Evolutionary conservation across 2,329 filamentous ascomycete genomes (phyloP).

Genomic region (Didymella arachidicola): DNA sequence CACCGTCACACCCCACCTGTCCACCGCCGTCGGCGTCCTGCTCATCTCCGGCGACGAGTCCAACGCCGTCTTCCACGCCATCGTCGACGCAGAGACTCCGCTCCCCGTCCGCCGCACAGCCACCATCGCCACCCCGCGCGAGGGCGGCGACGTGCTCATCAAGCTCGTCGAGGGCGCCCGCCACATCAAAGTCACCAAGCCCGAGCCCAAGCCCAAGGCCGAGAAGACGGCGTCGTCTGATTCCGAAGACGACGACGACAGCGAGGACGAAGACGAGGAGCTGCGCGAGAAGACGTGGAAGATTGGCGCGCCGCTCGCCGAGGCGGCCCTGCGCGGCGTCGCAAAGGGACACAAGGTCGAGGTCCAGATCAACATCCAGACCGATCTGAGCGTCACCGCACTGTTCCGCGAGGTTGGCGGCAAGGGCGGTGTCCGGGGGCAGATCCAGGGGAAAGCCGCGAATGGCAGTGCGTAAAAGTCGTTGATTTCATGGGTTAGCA

Average conservation of each 20-base stretch:
- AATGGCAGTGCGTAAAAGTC: slow-evolving; percentile 42
- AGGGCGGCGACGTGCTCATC: slow-evolving; percentile 86
- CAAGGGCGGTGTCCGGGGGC: slow-evolving; percentile 70
- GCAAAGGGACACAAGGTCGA: slow-evolving; percentile 93
- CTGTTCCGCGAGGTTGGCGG: slow-evolving; percentile 85
- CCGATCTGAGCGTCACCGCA: slow-evolving; percentile 80
- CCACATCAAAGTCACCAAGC: slow-evolving; percentile 92
- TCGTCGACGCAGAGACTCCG: slow-evolving; percentile 86
- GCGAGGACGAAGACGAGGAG: slow-evolving; percentile 83
- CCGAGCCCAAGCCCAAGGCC: slow-evolving; percentile 77
- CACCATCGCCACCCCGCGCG: slow-evolving; percentile 76
- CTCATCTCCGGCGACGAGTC: slow-evolving; percentile 66
- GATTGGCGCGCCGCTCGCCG: slow-evolving; percentile 80
- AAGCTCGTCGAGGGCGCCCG: slow-evolving; percentile 87
- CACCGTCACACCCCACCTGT: slow-evolving; percentile 89
- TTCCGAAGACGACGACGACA: slow-evolving; percentile 66
- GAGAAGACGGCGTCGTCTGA: slow-evolving; percentile 64
- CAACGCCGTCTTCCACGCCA: slow-evolving; percentile 76
- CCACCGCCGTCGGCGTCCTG: slow-evolving; percentile 87
- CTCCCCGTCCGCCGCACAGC: slow-evolving; percentile 87
- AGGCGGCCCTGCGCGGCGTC: slow-evolving; percentile 81
- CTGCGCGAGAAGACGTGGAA: slow-evolving; percentile 92
- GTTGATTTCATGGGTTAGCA: not conserved
- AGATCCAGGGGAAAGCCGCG: slow-evolving; percentile 37
- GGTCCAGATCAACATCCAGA: slow-evolving; percentile 86